phyloP scores from a whole-genome alignment of 2,329 filamentous ascomycete species.

The Monilinia vaccinii-corymbosi region DNA sequence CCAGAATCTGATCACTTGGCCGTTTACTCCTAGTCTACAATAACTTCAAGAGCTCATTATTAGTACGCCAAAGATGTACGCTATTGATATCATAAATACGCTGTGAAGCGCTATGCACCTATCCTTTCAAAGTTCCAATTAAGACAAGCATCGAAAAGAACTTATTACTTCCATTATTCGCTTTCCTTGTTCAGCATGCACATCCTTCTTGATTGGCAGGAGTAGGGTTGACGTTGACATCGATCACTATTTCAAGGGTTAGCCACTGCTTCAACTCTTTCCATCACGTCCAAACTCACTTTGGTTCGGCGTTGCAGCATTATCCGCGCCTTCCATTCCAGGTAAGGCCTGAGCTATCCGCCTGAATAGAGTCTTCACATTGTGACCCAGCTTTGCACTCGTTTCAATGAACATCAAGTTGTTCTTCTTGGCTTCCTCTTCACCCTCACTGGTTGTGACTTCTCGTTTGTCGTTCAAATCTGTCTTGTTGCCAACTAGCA shows the following conservation, averaged over 20 bases:
- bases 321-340: conserved; percentile 89
- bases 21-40: conserved; percentile 3
- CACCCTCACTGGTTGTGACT: conserved; percentile 90
- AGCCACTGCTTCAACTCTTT: not conserved
- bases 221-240: conserved; percentile 75
- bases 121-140: conserved; percentile 23
- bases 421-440: conserved; percentile 97
- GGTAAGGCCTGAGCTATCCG: conserved; percentile 96
- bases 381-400: conserved; percentile 93
- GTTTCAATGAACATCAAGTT: conserved; percentile 99
- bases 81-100: conserved; percentile 26
- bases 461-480: conserved; percentile 97
- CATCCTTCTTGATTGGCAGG: conserved; percentile 66
- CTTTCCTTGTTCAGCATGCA: conserved; percentile 42
- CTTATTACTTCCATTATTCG: conserved; percentile 4
- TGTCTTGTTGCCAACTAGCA: conserved; percentile 97
- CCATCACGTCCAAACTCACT: conserved; percentile 48
- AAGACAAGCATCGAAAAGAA: conserved; percentile 21
- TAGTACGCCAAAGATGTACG: conserved; percentile 14
- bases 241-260: conserved; percentile 59
- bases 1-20: not conserved
- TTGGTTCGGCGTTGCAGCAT: conserved; percentile 61
- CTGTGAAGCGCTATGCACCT: conserved; percentile 28
- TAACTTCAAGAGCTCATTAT: conserved; percentile 4
- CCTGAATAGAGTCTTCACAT: conserved; percentile 95